phyloP scores from a whole-genome alignment of 768 basidiomycete genomes.

The Boletellus sp. region DNA sequence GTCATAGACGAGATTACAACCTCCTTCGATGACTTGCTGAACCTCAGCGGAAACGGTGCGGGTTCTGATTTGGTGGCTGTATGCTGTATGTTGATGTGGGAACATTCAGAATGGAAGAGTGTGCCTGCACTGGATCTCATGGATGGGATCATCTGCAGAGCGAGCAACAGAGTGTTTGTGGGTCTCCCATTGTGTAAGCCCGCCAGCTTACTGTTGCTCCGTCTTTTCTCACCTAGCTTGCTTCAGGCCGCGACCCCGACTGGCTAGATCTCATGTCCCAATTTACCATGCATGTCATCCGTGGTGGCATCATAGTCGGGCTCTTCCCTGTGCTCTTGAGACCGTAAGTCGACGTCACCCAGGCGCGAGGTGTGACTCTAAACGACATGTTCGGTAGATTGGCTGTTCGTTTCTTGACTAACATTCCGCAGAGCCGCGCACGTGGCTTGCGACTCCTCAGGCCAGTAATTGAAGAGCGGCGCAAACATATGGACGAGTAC shows the following conservation, averaged over 20 bases:
- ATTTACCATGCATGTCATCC: background rate
- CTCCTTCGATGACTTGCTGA: conserved; percentile 39
- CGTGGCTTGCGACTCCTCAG: conserved; percentile 17
- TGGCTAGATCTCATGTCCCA: background rate
- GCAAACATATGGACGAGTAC: background rate
- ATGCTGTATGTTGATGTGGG: background rate
- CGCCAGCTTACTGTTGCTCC: background rate
- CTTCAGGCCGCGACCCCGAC: background rate
- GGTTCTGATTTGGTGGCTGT: background rate
- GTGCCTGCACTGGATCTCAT: conserved; percentile 26
- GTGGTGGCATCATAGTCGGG: background rate
- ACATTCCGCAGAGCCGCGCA: background rate
- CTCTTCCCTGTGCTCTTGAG: background rate
- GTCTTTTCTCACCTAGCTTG: background rate
- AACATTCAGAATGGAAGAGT: conserved; percentile 36
- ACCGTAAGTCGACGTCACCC: background rate
- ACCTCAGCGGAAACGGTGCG: conserved; percentile 9
- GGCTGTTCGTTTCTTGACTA: background rate
- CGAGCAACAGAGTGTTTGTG: conserved; percentile 46
- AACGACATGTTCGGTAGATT: background rate
- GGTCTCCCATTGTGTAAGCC: conserved; percentile 43
- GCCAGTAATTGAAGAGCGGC: conserved; percentile 23
- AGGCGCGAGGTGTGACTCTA: too few relatives aligned
- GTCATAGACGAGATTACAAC: conserved; percentile 41
- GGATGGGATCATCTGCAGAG: conserved; percentile 36